Base-by-base conservation (phyloP, 129 eudicot genomes). In the Cynara cardunculus region DNA sequence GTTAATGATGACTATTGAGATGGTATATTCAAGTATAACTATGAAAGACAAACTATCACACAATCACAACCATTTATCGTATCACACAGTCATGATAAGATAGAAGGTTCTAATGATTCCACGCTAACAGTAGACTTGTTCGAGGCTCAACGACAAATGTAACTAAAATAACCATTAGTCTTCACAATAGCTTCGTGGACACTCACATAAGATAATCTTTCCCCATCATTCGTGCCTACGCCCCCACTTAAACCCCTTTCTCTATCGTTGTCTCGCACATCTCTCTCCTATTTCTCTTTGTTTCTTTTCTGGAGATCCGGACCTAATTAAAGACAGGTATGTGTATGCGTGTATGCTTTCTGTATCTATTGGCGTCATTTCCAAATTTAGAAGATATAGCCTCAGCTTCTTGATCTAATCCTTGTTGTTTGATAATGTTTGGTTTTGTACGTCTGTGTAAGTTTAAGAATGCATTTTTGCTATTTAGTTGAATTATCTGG, bases 91-190 rank as follows among this genome's bases (percentile, higher is more conserved):
- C 25, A 56, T 24, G n/a, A 5, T 5, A 24, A 14, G 28, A 18
- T 14, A 18, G 37, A 65, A 65, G 81, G 41, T 22, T 66, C 62
- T 21, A 64, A 27, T 31, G 25, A 5, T 35, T 61, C 9, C 21
- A 76, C 46, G 44, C 44, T 35, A 25, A 24, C 25, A 65, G 21
- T 73, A 64, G 79, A 86, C 71, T 75, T 80, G 7, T 72, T 74
- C 81, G 84, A 85, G 76, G 82, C 69, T 65, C 30, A 18, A 26
- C 67, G 88, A 83, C 85, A 74, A 83, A 85, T 53, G 76, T 82
- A 59, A 71, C 32, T 71, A 80, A 44, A 44, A 81, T 32, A 21
- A 21, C 69, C 37, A 61, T 22, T 68, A 49, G 53, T 25, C 11
- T 35, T 27, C 78, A 76, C 72, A 6, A 8, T 12, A 73, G 37